Evolutionary conservation across 164 flowering plant genomes (phyloP).

Genomic region (Cinnamomum micranthum): DNA sequence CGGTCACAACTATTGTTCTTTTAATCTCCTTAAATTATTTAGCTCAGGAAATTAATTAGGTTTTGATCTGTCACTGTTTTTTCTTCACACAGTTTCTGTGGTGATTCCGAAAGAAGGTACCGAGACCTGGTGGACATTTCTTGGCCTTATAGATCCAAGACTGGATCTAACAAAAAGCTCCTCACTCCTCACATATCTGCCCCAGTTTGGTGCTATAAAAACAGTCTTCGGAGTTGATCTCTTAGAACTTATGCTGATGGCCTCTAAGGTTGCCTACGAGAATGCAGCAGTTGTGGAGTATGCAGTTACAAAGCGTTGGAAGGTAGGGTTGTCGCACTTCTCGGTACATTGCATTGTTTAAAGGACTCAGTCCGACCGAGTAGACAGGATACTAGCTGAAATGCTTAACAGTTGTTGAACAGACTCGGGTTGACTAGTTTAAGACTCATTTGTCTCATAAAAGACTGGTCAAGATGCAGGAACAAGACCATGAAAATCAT

Average conservation of each 20-base stretch:
- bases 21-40: too few species aligned
- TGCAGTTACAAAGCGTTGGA: constrained; percentile 31
- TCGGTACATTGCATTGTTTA: too few species aligned
- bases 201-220: not conserved
- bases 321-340: constrained; percentile 23
- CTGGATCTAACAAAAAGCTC: constrained; percentile 10
- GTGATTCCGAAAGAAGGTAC: constrained; percentile 13
- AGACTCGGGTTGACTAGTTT: too few species aligned
- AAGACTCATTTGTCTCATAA: too few species aligned
- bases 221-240: not conserved
- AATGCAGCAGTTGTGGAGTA: constrained; percentile 23
- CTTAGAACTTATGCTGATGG: constrained; percentile 35
- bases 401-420: too few species aligned
- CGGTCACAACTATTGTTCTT: too few species aligned
- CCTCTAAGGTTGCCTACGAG: constrained; percentile 47
- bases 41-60: too few species aligned
- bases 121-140: constrained; percentile 8
- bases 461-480: too few species aligned
- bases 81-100: constrained; percentile 8
- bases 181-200: not conserved
- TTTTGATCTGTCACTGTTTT: too few species aligned
- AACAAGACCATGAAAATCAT: too few species aligned
- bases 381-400: too few species aligned
- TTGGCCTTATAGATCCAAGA: constrained; percentile 13
- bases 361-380: too few species aligned